Base-by-base conservation (phyloP, 306 rosid species). In the Cicer chorassanicum region DNA sequence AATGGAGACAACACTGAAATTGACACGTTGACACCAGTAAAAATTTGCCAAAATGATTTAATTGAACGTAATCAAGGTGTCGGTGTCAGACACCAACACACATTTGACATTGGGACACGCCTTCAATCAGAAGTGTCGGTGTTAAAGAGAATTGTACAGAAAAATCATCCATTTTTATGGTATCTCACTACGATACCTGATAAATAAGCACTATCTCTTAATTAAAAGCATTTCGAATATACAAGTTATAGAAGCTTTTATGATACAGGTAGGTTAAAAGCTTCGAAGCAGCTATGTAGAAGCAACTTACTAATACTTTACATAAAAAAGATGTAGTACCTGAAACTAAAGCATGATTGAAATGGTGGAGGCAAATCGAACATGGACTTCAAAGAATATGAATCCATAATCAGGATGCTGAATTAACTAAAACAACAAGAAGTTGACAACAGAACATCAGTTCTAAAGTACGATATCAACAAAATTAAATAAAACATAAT, bases 281-380 rank as follows among this genome's bases (percentile, higher is more conserved):
- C 56, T 54, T 44, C 34, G 64, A 50, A 59, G 49, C 41, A 77
- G 71, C 45, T 68, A 66, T 29, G 45, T 53, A 55, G 61, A 34
- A 80, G 63, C 41, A 80, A 79, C 57, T 24, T 15, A 19, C 12
- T 61, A 80, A 75, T 40, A 34, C 61, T 65, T 48, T 24, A 18
- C 55, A 15, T 43, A 9, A 42, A 14, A 29, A 41, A 13, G 1
- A 18, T 11, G 40, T 10, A 75, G 65, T 87, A 94, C 98, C 98
- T 94, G 93, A 89, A 94, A 73, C 81, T 88, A 82, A 94, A 94
- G 78, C 83, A 77, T 8, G 97, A 84, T 9, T 84, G 96, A 79
- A 94, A 86, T 21, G 81, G 87, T 6, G 74, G 84, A 6, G 98
- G 97, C 86, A 94, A 86, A 85, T 94, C 97, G 68, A 78, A 76